Percentiles rank a stretch among this genome's conserved stretches.
Conservation (phyloP, 2,329 filamentous ascomycete genomes). For the Sporothrix schenckii region DNA sequence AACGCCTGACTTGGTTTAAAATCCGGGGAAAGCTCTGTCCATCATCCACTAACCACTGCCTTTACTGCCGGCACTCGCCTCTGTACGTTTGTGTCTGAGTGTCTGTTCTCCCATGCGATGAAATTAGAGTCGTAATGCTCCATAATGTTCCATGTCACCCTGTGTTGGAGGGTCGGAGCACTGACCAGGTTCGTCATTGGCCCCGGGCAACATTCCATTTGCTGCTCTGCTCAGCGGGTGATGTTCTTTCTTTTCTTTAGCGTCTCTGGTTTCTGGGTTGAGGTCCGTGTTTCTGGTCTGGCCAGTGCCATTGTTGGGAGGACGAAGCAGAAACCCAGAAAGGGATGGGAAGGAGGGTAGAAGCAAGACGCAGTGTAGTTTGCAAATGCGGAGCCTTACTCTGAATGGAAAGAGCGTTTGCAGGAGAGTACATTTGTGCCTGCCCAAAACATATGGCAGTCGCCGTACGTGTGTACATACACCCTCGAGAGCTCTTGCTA, state of each 20-base stretch:
- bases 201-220: slow-evolving; percentile 12
- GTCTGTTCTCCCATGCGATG: not conserved
- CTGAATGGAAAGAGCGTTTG: not conserved
- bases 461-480: not conserved
- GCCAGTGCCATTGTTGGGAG: not conserved
- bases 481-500: not conserved
- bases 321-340: not conserved
- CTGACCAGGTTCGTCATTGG: slow-evolving; percentile 29
- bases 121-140: not conserved
- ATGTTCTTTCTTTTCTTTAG: not conserved
- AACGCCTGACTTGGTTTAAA: slow-evolving; percentile 14
- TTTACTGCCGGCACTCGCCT: slow-evolving; percentile 16
- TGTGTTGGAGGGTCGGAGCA: slow-evolving; percentile 17
- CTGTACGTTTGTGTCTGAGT: not conserved
- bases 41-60: not conserved
- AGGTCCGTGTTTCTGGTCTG: not conserved
- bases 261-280: not conserved
- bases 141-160: slow-evolving; percentile 14
- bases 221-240: not conserved
- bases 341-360: not conserved
- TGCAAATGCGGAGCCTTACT: not conserved
- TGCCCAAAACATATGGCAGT: not conserved
- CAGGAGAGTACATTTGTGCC: not conserved
- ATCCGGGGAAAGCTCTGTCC: slow-evolving; percentile 24
- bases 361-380: not conserved